Conservation (phyloP, 2,329 filamentous ascomycete species). For the Purpureocillium takamizusanense region DNA sequence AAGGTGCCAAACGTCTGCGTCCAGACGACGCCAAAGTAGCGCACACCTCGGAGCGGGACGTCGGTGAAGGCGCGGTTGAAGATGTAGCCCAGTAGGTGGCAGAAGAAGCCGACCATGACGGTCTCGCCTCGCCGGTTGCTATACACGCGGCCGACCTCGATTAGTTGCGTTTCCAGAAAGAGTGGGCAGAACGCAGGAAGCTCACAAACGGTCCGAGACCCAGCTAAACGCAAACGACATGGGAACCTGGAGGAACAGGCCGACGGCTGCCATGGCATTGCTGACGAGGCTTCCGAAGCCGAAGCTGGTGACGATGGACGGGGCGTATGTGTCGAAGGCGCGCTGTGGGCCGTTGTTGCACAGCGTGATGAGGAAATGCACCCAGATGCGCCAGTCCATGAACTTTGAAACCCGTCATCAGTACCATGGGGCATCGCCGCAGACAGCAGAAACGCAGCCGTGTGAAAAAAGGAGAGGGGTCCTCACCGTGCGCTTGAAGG, state of each 20-base stretch:
- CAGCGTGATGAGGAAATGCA: constrained; percentile 41
- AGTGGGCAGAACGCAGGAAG: too few relatives aligned
- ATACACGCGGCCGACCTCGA: too few relatives aligned
- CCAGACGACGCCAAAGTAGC: constrained; percentile 47
- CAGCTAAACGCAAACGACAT: constrained; percentile 42
- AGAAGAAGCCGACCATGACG: constrained; percentile 37
- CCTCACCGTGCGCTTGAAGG: constrained; percentile 34
- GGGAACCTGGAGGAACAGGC: constrained; percentile 42
- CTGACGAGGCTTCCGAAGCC: constrained; percentile 37
- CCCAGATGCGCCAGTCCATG: constrained; percentile 40
- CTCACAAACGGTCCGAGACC: constrained; percentile 40
- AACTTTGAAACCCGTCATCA: constrained; percentile 21
- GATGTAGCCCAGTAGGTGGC: constrained; percentile 41
- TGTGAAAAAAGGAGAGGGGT: not conserved
- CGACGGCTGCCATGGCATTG: constrained; percentile 47
- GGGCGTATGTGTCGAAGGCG: constrained; percentile 42
- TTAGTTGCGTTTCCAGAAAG: too few relatives aligned
- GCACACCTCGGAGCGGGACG: constrained; percentile 27
- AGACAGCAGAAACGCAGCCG: too few relatives aligned
- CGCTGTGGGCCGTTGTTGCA: constrained; percentile 37
- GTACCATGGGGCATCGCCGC: not conserved
- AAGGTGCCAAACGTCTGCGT: constrained; percentile 46
- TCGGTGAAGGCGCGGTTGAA: constrained; percentile 45
- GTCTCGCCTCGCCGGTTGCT: constrained; percentile 41
- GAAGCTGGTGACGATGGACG: constrained; percentile 42